These are phyloP conservation scores for Fusarium drepaniforme DNA, from an alignment of 2,329 filamentous ascomycete species.

Conservation along the genomic window DNA sequence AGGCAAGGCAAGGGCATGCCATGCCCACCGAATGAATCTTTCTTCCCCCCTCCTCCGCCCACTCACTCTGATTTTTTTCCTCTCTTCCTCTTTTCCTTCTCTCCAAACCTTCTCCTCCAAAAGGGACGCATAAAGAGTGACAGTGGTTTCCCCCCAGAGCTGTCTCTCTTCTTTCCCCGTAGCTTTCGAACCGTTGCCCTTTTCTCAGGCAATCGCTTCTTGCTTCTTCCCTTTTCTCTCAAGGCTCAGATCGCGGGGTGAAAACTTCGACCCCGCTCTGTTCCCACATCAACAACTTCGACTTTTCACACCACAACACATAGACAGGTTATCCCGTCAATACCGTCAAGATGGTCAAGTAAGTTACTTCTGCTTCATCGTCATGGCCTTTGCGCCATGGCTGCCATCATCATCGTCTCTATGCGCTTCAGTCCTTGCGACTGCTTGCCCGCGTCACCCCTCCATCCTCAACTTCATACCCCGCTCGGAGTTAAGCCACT, in stretches of 20 bases:
- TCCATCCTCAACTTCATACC: conserved; percentile 46
- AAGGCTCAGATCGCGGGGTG: conserved; percentile 53
- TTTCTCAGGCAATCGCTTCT: conserved; percentile 44
- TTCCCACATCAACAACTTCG: conserved; percentile 51
- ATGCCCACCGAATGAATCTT: conserved; percentile 40
- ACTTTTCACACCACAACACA: conserved; percentile 49
- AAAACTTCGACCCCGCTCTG: conserved; percentile 62
- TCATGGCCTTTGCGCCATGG: not conserved
- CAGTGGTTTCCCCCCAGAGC: conserved; percentile 52
- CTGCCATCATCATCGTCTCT: conserved; percentile 11
- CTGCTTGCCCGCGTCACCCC: conserved; percentile 21
- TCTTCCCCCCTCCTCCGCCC: conserved; percentile 44
- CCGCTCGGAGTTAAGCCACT: conserved; percentile 55
- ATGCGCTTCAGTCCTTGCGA: not conserved
- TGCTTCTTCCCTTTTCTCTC: conserved; percentile 38
- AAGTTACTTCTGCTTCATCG: conserved; percentile 64
- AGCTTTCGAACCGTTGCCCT: conserved; percentile 46
- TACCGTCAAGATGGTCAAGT: conserved; percentile 99
- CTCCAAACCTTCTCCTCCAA: conserved; percentile 41
- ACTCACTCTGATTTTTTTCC: conserved; percentile 44
- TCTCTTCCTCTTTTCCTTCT: conserved; percentile 22
- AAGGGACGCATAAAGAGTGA: conserved; percentile 56
- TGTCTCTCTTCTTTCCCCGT: conserved; percentile 52
- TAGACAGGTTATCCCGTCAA: conserved; percentile 63
- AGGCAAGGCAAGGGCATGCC: not conserved